Conservation (phyloP, 352 stramenopile species). For the Phytopythium vexans region DNA sequence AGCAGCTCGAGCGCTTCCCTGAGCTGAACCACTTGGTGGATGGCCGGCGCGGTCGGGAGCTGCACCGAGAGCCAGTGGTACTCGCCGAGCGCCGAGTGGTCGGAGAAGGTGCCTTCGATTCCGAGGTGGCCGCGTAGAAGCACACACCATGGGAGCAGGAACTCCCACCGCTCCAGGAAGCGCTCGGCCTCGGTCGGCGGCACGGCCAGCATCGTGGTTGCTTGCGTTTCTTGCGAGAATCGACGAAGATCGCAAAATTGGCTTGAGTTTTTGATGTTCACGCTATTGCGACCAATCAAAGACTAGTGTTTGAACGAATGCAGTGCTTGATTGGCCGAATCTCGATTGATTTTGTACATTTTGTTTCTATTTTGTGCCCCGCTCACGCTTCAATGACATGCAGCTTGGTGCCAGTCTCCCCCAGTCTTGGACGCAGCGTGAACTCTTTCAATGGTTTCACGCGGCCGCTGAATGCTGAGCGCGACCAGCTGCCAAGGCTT, state of each 20-base stretch:
- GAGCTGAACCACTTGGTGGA: slow-evolving; percentile 8
- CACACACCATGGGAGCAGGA: slow-evolving; percentile 27
- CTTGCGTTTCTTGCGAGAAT: too few relatives aligned
- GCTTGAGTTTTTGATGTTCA: background rate
- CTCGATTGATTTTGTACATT: too few relatives aligned
- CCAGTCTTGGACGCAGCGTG: too few relatives aligned
- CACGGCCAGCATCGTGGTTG: slow-evolving; percentile 8
- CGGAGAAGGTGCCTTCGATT: slow-evolving; percentile 14
- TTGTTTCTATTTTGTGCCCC: too few relatives aligned
- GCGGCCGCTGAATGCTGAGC: too few relatives aligned
- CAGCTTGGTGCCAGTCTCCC: too few relatives aligned
- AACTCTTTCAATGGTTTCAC: too few relatives aligned
- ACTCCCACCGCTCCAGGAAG: slow-evolving; percentile 12
- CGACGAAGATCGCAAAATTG: background rate
- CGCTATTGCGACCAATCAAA: too few relatives aligned
- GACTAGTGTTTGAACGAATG: too few relatives aligned
- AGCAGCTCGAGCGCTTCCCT: slow-evolving; percentile 37
- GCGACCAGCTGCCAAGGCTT: too few relatives aligned
- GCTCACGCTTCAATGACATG: too few relatives aligned
- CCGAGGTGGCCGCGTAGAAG: slow-evolving; percentile 14
- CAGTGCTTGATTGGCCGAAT: too few relatives aligned
- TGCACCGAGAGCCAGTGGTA: slow-evolving; percentile 22
- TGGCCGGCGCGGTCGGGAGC: slow-evolving; percentile 9
- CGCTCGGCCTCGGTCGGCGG: slow-evolving; percentile 1
- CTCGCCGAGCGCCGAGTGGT: slow-evolving; percentile 20